Evolutionary conservation across 1,139 yeast species (phyloP).

Genomic region (Saccharomyces hybrid): DNA sequence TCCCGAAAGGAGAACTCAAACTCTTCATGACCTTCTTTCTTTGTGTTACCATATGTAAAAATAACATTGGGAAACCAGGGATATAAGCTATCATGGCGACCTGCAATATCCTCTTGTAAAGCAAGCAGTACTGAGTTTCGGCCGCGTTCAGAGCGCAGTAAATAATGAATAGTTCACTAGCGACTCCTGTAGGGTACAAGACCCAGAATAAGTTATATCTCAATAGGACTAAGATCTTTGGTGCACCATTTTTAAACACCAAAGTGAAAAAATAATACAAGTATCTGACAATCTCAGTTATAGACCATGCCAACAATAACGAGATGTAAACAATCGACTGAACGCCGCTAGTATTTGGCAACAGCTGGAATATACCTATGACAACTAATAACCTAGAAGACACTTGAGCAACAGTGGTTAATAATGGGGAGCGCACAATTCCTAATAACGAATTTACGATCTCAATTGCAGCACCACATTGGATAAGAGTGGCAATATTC

Average conservation of each 20-base stretch:
- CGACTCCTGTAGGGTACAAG: conserved; percentile 86
- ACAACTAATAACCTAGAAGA: conserved; percentile 77
- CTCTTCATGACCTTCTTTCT: conserved; percentile 57
- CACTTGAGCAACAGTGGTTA: conserved; percentile 83
- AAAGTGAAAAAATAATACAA: conserved; percentile 61
- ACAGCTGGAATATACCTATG: conserved; percentile 66
- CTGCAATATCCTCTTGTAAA: conserved; percentile 50
- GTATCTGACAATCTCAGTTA: conserved; percentile 85
- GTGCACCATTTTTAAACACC: conserved; percentile 37
- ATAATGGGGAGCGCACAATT: conserved; percentile 73
- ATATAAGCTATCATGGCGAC: conserved; percentile 57
- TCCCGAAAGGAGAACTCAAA: conserved; percentile 7
- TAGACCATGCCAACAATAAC: conserved; percentile 77
- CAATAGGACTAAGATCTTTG: conserved; percentile 55
- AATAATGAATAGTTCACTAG: conserved; percentile 69
- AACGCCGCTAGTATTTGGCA: conserved; percentile 60
- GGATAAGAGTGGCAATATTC: conserved; percentile 58
- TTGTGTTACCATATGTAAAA: conserved; percentile 83
- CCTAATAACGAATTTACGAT: conserved; percentile 71
- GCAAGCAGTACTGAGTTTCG: conserved; percentile 41
- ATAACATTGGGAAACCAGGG: conserved; percentile 83
- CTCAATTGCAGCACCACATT: conserved; percentile 78
- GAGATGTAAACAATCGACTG: conserved; percentile 53
- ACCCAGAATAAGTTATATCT: conserved; percentile 80
- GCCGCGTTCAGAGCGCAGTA: conserved; percentile 65